A percentile compares a stretch with the other conserved stretches of the same genome.
phyloP scores from a whole-genome alignment of 2,329 filamentous ascomycete species.

The Exserohilum rostratum region DNA sequence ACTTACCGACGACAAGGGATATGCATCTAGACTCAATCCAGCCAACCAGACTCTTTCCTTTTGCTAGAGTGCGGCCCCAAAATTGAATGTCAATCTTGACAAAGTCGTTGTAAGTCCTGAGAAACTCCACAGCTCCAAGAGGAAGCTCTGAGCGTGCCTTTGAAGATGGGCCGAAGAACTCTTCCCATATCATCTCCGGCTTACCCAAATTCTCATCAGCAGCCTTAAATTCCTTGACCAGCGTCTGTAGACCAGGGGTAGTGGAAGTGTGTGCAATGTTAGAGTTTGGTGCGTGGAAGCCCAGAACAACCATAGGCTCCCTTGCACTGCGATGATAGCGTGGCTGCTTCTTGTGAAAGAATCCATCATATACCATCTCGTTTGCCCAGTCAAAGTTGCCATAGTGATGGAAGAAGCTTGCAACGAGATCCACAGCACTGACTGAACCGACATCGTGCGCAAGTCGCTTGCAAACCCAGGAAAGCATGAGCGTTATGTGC shows the following conservation, averaged over 20 bases:
- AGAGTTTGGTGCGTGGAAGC: conserved; percentile 65
- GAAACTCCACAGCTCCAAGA: conserved; percentile 52
- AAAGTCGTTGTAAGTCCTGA: conserved; percentile 60
- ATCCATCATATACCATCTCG: conserved; percentile 64
- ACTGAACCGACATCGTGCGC: conserved; percentile 36
- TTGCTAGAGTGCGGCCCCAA: conserved; percentile 65
- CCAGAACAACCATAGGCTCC: conserved; percentile 68
- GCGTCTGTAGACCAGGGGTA: conserved; percentile 57
- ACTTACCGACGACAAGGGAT: conserved; percentile 63
- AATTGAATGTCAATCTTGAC: conserved; percentile 68
- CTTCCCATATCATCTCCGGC: conserved; percentile 35
- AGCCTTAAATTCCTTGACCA: conserved; percentile 59
- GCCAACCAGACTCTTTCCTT: conserved; percentile 62
- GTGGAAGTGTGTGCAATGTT: conserved; percentile 66
- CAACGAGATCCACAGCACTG: conserved; percentile 60
- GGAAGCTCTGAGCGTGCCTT: not conserved
- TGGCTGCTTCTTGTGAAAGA: conserved; percentile 53
- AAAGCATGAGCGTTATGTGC: conserved; percentile 67
- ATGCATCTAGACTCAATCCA: conserved; percentile 69
- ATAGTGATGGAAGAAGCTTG: conserved; percentile 69
- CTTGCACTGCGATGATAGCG: conserved; percentile 61
- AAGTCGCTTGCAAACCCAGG: conserved; percentile 62
- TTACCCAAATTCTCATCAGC: conserved; percentile 52
- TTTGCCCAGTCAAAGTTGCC: conserved; percentile 64
- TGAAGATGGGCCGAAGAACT: conserved; percentile 26